Conservation (phyloP, 441 rosid species). For the Corymbia calophylla region DNA sequence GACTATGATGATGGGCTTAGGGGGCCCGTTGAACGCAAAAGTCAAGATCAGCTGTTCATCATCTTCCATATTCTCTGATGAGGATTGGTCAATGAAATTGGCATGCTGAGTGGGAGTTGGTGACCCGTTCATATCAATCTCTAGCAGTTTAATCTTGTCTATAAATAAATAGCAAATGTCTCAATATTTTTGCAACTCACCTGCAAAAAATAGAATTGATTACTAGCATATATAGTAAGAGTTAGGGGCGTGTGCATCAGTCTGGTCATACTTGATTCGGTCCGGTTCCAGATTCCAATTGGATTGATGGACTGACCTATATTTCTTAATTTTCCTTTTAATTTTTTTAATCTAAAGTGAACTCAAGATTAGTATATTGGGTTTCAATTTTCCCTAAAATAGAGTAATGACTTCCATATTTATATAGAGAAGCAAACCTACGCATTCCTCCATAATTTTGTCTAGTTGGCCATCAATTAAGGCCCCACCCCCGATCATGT, state of each 20-base stretch:
- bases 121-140: background rate
- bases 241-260: background rate
- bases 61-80: background rate
- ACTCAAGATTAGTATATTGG: background rate
- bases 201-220: background rate
- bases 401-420: background rate
- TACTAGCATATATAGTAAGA: background rate
- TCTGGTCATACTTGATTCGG: background rate
- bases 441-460: background rate
- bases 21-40: background rate
- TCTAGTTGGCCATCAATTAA: background rate
- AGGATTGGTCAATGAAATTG: background rate
- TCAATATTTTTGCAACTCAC: background rate
- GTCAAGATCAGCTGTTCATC: background rate
- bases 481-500: background rate
- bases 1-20: background rate
- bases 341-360: background rate
- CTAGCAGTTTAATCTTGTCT: background rate
- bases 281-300: fast-evolving
- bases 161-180: background rate
- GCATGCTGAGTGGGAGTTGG: background rate
- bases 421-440: background rate
- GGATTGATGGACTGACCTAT: fast-evolving
- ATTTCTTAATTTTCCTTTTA: background rate
- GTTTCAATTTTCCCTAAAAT: background rate